Percentiles rank a stretch among this genome's conserved stretches.
These are phyloP conservation scores for Macrolepiota fuliginosa DNA, from an alignment of 768 basidiomycete genomes.

Conservation along the genomic window DNA sequence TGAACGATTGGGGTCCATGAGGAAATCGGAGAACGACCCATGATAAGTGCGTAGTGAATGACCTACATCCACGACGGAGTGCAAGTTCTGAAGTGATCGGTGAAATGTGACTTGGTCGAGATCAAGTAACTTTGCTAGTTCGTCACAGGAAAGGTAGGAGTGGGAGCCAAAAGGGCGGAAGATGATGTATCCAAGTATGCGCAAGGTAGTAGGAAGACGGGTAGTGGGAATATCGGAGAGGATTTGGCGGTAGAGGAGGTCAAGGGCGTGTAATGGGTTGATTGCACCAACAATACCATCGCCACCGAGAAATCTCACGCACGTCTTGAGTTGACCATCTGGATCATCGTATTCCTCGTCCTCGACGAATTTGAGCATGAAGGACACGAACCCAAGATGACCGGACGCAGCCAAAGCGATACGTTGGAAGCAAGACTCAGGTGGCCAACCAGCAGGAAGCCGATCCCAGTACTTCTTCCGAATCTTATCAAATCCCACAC, in stretches of 20 bases:
- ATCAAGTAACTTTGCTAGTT: neutral
- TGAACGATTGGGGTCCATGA: neutral
- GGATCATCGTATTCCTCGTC: neutral
- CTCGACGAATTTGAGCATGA: neutral
- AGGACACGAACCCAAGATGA: slow-evolving; percentile 1
- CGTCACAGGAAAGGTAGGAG: neutral
- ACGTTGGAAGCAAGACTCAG: neutral
- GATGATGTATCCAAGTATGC: neutral
- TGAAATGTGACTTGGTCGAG: neutral
- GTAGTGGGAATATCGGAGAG: neutral
- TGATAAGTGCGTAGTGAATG: neutral
- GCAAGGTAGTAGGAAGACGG: neutral
- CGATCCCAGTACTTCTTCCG: neutral
- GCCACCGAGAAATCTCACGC: neutral
- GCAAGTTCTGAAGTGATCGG: neutral
- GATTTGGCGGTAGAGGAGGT: slow-evolving; percentile 1
- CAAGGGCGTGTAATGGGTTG: slow-evolving; percentile 1
- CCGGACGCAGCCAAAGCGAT: neutral
- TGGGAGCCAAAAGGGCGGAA: neutral
- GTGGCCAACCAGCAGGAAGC: neutral
- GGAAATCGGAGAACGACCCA: slow-evolving; percentile 1
- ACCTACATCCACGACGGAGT: neutral
- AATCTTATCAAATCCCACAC: neutral
- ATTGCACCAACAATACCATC: neutral
- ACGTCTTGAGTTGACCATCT: neutral